These are phyloP conservation scores for Aureobasidium sp. DNA, from an alignment of 2,329 filamentous ascomycete species.

Conservation along the genomic window DNA sequence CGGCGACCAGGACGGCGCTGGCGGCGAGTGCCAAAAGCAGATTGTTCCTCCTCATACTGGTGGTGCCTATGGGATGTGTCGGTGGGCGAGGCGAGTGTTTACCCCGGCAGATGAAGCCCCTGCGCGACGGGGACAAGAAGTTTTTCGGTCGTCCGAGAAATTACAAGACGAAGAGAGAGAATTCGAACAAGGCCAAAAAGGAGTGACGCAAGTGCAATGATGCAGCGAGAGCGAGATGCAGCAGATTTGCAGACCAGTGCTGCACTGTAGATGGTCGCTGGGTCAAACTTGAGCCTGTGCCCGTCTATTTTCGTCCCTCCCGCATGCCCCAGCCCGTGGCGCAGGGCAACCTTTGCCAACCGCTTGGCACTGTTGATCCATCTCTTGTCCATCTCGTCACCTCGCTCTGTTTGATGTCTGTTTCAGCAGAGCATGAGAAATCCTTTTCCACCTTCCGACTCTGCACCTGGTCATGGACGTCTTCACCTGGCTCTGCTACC, in stretches of 20 bases:
- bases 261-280: background rate
- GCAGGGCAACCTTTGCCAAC: slow-evolving; percentile 1
- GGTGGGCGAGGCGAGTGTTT: slow-evolving; percentile 3
- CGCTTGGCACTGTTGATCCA: background rate
- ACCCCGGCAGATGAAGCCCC: background rate
- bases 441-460: slow-evolving; percentile 70
- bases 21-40: background rate
- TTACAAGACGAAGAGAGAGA: background rate
- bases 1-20: slow-evolving; percentile 3
- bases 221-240: slow-evolving; percentile 5
- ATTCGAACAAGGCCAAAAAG: background rate
- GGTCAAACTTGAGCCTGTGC: background rate
- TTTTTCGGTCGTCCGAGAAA: background rate
- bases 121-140: background rate
- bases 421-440: slow-evolving; percentile 38
- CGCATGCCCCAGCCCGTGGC: slow-evolving; percentile 2
- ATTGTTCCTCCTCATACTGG: slow-evolving; percentile 1
- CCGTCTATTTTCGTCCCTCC: background rate
- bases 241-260: background rate
- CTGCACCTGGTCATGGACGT: slow-evolving; percentile 68
- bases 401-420: background rate
- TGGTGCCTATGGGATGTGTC: background rate
- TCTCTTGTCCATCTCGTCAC: background rate
- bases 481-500: slow-evolving; percentile 69
- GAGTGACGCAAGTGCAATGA: slow-evolving; percentile 6